Percentiles rank a stretch among this genome's conserved stretches.
These are phyloP conservation scores for Yarrowia porcina DNA, from an alignment of 805 yeast genomes.

Conservation along the genomic window DNA sequence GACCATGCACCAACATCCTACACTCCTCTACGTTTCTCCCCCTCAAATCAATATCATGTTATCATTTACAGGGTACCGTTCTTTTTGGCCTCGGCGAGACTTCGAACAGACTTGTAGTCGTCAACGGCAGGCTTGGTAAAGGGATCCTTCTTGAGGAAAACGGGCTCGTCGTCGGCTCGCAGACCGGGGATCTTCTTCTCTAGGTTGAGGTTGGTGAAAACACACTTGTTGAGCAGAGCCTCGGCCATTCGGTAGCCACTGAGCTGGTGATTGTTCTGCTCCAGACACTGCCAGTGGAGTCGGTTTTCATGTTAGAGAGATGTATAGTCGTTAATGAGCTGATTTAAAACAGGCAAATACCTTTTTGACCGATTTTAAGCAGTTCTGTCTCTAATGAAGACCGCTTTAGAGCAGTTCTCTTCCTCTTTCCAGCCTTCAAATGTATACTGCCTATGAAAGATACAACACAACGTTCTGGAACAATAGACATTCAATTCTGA, in stretches of 20 bases:
- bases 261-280: conserved; percentile 71
- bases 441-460: too few relatives aligned
- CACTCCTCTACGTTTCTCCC: too few relatives aligned
- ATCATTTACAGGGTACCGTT: conserved; percentile 29
- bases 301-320: too few relatives aligned
- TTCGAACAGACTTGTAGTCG: conserved; percentile 36
- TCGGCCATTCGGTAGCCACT: conserved; percentile 79
- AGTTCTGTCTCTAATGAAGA: too few relatives aligned
- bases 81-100: conserved; percentile 34
- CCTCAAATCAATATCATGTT: conserved; percentile 8
- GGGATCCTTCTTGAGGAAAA: conserved; percentile 66
- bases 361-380: too few relatives aligned
- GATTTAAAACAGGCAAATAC: too few relatives aligned
- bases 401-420: too few relatives aligned
- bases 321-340: too few relatives aligned
- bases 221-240: conserved; percentile 67
- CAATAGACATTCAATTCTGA: too few relatives aligned
- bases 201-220: conserved; percentile 64
- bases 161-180: conserved; percentile 50
- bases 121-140: conserved; percentile 48
- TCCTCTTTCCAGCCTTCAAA: background rate
- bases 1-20: too few relatives aligned
- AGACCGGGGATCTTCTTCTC: conserved; percentile 69
- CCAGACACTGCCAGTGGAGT: conserved; percentile 77
- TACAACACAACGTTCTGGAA: too few relatives aligned